A percentile compares a stretch with the other conserved stretches of the same genome.
Conservation (phyloP, 2,329 filamentous ascomycete genomes). For the Didymella exigua region DNA sequence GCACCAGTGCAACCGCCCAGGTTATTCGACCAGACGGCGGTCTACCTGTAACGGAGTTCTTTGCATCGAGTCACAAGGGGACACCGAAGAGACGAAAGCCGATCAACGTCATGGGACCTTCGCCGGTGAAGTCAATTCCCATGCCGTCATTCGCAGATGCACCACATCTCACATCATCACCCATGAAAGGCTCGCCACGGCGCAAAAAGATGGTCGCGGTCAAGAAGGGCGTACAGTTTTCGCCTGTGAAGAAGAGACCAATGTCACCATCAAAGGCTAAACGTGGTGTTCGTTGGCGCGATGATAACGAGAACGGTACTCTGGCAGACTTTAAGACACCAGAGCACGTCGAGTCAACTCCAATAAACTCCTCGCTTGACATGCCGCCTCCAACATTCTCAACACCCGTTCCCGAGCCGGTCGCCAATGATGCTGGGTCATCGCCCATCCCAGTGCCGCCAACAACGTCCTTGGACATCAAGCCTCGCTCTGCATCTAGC, state of each 20-base stretch:
- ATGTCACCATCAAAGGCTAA: constrained; percentile 64
- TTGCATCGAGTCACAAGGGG: constrained; percentile 72
- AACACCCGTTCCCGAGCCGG: constrained; percentile 30
- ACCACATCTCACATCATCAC: constrained; percentile 60
- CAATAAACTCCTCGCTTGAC: constrained; percentile 62
- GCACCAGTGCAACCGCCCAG: constrained; percentile 75
- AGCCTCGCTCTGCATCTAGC: constrained; percentile 58
- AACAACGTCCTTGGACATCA: constrained; percentile 64
- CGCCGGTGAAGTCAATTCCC: constrained; percentile 52
- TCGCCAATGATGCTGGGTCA: constrained; percentile 50
- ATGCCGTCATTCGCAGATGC: constrained; percentile 40
- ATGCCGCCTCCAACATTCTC: constrained; percentile 61
- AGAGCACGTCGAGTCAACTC: constrained; percentile 66
- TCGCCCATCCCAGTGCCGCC: constrained; percentile 64
- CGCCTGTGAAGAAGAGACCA: constrained; percentile 76
- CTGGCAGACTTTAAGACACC: constrained; percentile 93
- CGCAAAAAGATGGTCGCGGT: constrained; percentile 69
- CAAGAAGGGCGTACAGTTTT: constrained; percentile 78
- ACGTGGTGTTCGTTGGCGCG: constrained; percentile 86
- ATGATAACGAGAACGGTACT: constrained; percentile 84
- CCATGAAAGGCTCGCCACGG: constrained; percentile 78
- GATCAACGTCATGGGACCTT: constrained; percentile 54
- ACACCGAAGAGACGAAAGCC: constrained; percentile 75
- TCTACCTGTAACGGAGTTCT: constrained; percentile 65
- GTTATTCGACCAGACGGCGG: constrained; percentile 88